A percentile compares a stretch with the other conserved stretches of the same genome.
These are phyloP conservation scores for Ulota crispa DNA, from an alignment of 225 moss, liverwort and hornwort species.

Conservation along the genomic window DNA sequence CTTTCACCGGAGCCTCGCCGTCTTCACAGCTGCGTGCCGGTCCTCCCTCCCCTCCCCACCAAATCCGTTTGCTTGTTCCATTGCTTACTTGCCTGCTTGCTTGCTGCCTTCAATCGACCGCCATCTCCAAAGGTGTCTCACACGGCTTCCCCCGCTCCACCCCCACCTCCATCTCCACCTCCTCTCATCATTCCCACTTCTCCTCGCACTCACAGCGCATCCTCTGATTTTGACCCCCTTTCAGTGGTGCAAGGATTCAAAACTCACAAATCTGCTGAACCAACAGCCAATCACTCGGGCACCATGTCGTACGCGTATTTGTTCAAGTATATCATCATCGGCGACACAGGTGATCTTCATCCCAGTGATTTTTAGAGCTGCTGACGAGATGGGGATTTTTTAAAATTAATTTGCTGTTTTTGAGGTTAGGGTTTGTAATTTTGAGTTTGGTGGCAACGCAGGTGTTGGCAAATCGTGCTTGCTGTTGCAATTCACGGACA, in stretches of 20 bases:
- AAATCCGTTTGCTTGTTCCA: not conserved
- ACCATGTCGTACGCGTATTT: slow-evolving; percentile 59
- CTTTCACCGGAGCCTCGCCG: not conserved
- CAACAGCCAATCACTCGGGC: slow-evolving; percentile 1
- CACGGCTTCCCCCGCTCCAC: not conserved
- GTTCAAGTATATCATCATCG: slow-evolving; percentile 66
- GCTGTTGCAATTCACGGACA: slow-evolving; percentile 95
- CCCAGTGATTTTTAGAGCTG: not conserved
- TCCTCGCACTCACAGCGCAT: too few species aligned
- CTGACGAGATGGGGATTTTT: not conserved
- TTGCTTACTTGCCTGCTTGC: not conserved
- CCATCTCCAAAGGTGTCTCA: not conserved
- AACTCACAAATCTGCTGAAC: not conserved
- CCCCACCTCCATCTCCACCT: not conserved
- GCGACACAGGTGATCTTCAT: slow-evolving; percentile 44
- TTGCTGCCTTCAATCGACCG: not conserved
- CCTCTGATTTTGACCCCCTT: not conserved
- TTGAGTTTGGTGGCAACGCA: slow-evolving; percentile 18
- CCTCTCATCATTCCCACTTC: not conserved
- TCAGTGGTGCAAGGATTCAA: not conserved
- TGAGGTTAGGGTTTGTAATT: slow-evolving; percentile 34
- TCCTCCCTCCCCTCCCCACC: not conserved
- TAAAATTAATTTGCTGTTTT: not conserved
- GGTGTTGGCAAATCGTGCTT: slow-evolving; percentile 97
- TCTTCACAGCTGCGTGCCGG: not conserved